Evolutionary conservation across 306 rosid genomes (phyloP), one percentile per base, ranked within the genome.

Genomic region (Cicer chorassanicum): DNA sequence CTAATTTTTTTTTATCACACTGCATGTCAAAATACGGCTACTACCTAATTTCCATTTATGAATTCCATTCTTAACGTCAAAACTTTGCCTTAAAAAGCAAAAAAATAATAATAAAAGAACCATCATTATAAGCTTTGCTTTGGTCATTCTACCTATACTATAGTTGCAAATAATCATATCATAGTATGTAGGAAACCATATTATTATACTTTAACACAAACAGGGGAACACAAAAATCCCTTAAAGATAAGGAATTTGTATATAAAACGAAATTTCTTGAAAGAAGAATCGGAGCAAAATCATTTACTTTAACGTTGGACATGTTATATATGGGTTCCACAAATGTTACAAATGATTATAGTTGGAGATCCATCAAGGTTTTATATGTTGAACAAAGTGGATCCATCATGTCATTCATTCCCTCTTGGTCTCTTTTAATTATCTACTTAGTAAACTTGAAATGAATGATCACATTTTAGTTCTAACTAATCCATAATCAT

Each of bases 321-420:
- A 70, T 19, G 75, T 69, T 43, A 48, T 36, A 78, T 62, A 62
- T 69, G 83, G 86, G 81, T 59, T 83, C 83, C 86, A 77, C 86
- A 55, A 8, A 46, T 53, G 72, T 69, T 49, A 43, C 53, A 69
- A 39, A 63, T 69, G 34, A 79, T 74, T 51, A 75, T 70, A 14
- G 62, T 65, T 49, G 48, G 65, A 73, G 79, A 51, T 80, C 34
- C 68, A 6, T 76, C 79, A 21, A 80, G 80, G 82, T 80, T 79
- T 78, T 59, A 75, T 75, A 65, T 83, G 29, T 68, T 60, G 53
- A 24, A 18, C 71, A 68, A 43, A 53, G 67, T 15, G n/a, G 43
- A 29, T 55, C 3, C 13, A 24, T 74, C 78, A 83, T 60, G 21
- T 78, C 75, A 83, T 78, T 82, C 55, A 54, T 43, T 54, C 68